Percentiles rank a stretch among this genome's conserved stretches.
phyloP scores from a whole-genome alignment of 1,139 yeast genomes.

The Pichia norvegensis region DNA sequence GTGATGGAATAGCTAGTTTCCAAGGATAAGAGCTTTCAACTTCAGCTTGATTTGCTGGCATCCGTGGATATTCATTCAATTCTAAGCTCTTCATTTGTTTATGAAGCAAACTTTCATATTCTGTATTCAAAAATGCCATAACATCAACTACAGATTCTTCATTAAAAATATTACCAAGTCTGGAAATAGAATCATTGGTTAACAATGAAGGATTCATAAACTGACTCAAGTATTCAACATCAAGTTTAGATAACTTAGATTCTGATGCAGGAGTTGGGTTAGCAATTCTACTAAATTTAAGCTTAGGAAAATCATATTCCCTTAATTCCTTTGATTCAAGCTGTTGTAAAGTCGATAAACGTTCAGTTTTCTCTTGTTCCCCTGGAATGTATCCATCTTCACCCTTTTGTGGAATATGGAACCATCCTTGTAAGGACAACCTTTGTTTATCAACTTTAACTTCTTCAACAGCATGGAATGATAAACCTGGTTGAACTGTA shows the following conservation, averaged over 20 bases:
- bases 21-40: constrained; percentile 55
- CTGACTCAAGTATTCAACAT: constrained; percentile 38
- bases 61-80: constrained; percentile 39
- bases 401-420: constrained; percentile 90
- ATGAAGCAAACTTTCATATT: constrained; percentile 43
- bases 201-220: constrained; percentile 56
- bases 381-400: constrained; percentile 79
- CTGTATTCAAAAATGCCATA: constrained; percentile 50
- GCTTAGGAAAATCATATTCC: constrained; percentile 77
- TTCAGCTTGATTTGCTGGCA: constrained; percentile 53
- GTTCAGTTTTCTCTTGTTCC: constrained; percentile 70
- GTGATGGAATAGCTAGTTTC: constrained; percentile 91
- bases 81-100: constrained; percentile 45
- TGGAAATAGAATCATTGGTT: constrained; percentile 32
- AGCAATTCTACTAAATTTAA: constrained; percentile 33
- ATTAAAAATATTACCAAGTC: constrained; percentile 45
- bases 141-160: constrained; percentile 69
- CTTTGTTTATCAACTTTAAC: constrained; percentile 86
- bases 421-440: constrained; percentile 96
- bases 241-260: constrained; percentile 26
- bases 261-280: constrained; percentile 12
- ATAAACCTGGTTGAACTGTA: constrained; percentile 90
- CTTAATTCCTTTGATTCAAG: constrained; percentile 68
- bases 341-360: constrained; percentile 72
- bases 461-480: constrained; percentile 97